A percentile compares a stretch with the other conserved stretches of the same genome.
These are phyloP conservation scores for Coemansia erecta DNA, from an alignment of 192 early-diverging fungal genomes.

Conservation along the genomic window DNA sequence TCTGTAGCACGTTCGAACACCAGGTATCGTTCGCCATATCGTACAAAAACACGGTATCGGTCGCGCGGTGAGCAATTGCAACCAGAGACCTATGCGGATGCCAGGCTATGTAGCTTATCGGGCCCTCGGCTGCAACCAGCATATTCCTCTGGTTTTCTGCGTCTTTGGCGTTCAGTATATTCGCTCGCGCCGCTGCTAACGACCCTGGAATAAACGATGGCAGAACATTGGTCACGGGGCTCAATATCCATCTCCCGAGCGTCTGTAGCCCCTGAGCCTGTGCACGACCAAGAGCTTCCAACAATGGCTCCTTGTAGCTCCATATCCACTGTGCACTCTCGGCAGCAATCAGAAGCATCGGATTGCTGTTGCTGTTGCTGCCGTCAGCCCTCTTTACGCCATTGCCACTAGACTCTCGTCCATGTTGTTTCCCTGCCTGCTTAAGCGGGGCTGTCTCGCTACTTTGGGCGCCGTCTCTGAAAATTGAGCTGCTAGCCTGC, in stretches of 20 bases:
- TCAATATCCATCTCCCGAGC: conserved; percentile 41
- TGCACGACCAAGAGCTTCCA: not conserved
- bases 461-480: not conserved
- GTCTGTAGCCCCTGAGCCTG: conserved; percentile 16
- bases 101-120: conserved; percentile 67
- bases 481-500: not conserved
- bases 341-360: not conserved
- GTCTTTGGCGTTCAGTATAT: conserved; percentile 16
- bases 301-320: conserved; percentile 39
- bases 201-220: conserved; percentile 17
- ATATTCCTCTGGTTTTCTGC: conserved; percentile 30
- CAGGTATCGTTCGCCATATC: conserved; percentile 59
- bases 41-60: conserved; percentile 67
- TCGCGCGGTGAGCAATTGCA: conserved; percentile 64
- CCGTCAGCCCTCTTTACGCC: no score
- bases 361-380: no score
- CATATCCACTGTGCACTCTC: conserved; percentile 34
- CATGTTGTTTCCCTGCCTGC: not conserved
- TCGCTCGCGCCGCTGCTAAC: conserved; percentile 24
- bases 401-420: not conserved
- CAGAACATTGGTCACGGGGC: conserved; percentile 9
- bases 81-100: conserved; percentile 68
- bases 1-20: conserved; percentile 46
- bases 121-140: conserved; percentile 40
- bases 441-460: conserved; percentile 9